Base-by-base conservation (phyloP, 169 alveolate species). In the Plasmodium yoelii region DNA sequence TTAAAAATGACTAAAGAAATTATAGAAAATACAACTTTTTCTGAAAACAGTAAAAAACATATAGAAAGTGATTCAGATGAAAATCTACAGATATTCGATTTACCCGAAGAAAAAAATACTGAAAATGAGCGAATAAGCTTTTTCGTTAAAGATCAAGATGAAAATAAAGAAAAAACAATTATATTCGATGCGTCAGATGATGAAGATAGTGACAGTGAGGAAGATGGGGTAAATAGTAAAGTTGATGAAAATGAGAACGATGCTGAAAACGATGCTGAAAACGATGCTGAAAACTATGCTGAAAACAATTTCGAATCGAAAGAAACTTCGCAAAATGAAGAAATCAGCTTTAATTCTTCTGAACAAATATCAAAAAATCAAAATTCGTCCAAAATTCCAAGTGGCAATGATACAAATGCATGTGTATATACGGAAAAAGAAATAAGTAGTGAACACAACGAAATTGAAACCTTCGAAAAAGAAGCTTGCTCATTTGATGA, bases 1-100 rank as follows among this genome's bases (percentile, higher is more conserved):
- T 87, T 92, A 93, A 93, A 86, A 90, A 94, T 93, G 87, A 91
- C 75, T 39, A 74, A 77, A 44, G 67, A 87, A 72, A 56, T 47
- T 47, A 80, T 57, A 80, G 84, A 51, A 63, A 12, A 56, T 49
- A 70, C 18, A 18, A n/a, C 47, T 0, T 44, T 28, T 53, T 18
- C 6, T 22, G 80, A 60, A 22, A 47, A 13, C 47, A 65, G 68
- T 10, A 39, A 60, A 24, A 26, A 42, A 56, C 19, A 42, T 53
- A 24, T 53, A 12, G 61, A 75, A 46, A 53, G 70, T 51, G 7
- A 34, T 34, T 7, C 4, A 34, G 42, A 34, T 34, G 73, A 86
- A n/a, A 65, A 47, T 34, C 42, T 55, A 46, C 10, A 56, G 28
- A 28, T 80, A 26, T 80, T 89, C 51, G 87, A 88, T 73, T 63